Evolutionary conservation across 2,329 filamentous ascomycete genomes (phyloP), one percentile per base, ranked within the genome.

Genomic region (Fusarium buxicola): DNA sequence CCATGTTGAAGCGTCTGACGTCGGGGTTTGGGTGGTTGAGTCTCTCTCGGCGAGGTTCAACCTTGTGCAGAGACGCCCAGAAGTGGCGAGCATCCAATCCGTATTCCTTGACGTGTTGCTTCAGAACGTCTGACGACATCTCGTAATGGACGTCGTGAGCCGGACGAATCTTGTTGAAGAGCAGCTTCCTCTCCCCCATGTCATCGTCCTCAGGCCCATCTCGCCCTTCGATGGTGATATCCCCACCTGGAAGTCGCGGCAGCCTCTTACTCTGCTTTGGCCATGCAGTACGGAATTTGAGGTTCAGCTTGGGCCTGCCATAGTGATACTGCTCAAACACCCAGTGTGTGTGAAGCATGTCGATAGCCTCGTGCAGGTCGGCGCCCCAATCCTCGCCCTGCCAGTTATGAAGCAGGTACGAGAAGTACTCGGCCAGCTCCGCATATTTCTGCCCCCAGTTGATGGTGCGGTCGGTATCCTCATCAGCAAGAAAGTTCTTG

Each of bases 401-500:
- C 36, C 58, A 69, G 34, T 60, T 69, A 9, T 58, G 18, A 8
- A 63, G 40, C 12, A 81, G 66, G 60, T 77, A 72, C 7, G 72
- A 49, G 25, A 84, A 70, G 65, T 82, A 83, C 24, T 74, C 66
- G 15, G 68, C 65, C 11, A 81, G 68, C 52, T 76, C 77, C 16
- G 59, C 67, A 8, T 78, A 69, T 46, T 78, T 77, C 10, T 58
- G 43, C 2, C 75, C 65, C 76, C 82, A 85, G 38, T 74, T 62
- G 2, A 73, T 39, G 54, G 76, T 77, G 13, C 79, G 76, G 53
- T 80, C 76, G 7, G 72, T 65, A 60, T 86, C 81, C 58, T 82
- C 78, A 27, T 84, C 81, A 4, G 77, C 68, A 18, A 87, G 78
- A 58, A 83, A 86, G 60, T 78, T 80, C 45, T 69, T 72, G 39